Evolutionary conservation across 495 filamentous ascomycete genomes (phyloP).

Genomic region (Halenospora varia): DNA sequence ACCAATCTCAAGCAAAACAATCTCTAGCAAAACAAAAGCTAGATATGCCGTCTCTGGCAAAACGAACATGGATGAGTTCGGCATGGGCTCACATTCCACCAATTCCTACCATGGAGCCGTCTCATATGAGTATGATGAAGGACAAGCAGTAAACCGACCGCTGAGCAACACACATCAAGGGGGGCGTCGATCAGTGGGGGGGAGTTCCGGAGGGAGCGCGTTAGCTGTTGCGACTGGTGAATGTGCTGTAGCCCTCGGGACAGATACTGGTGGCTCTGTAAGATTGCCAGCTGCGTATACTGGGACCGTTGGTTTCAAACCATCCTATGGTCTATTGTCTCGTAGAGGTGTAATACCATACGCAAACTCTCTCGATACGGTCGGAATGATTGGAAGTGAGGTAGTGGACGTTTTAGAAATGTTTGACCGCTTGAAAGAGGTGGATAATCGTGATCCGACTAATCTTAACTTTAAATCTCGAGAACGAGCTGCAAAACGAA

Average conservation of each 20-base stretch:
- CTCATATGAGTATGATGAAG: too few species aligned
- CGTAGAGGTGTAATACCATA: constrained; percentile 91
- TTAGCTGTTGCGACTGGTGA: constrained; percentile 71
- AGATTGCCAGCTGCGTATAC: constrained; percentile 89
- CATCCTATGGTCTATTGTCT: constrained; percentile 80
- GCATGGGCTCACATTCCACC: constrained; percentile 90
- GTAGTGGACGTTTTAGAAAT: constrained; percentile 44
- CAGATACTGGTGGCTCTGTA: constrained; percentile 93
- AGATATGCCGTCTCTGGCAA: constrained; percentile 58
- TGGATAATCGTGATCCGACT: constrained; percentile 80
- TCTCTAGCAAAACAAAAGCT: too few species aligned
- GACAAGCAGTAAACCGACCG: too few species aligned
- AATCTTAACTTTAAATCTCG: constrained; percentile 53
- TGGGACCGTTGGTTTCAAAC: constrained; percentile 86
- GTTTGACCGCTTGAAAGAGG: constrained; percentile 28
- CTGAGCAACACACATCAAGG: constrained; percentile 30
- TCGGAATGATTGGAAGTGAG: constrained; percentile 69
- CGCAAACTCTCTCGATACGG: constrained; percentile 92
- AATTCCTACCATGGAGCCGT: constrained; percentile 72
- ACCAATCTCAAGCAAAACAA: too few species aligned
- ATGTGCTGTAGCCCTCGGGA: constrained; percentile 79
- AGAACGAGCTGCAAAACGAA: constrained; percentile 9
- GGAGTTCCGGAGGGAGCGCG: constrained; percentile 93
- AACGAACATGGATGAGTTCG: constrained; percentile 95
- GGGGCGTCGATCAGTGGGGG: constrained; percentile 65